phyloP scores from a whole-genome alignment of 495 filamentous ascomycete genomes.

The Talaromyces wortmannii region DNA sequence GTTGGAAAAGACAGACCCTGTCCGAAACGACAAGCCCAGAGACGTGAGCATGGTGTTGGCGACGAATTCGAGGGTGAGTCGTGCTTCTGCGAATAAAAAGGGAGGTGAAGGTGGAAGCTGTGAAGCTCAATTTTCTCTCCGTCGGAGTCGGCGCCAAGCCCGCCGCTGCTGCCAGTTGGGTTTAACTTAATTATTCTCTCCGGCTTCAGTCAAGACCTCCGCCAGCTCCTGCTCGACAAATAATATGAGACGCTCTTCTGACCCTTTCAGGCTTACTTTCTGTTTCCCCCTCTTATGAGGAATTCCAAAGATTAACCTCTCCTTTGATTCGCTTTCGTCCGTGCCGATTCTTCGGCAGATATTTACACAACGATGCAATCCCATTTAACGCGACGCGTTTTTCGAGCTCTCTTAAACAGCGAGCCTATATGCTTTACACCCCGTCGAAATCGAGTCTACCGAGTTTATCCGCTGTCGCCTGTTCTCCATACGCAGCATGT shows the following conservation, averaged over 20 bases:
- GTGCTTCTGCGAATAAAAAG: background rate
- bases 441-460: constrained; percentile 27
- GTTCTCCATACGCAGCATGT: background rate
- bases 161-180: background rate
- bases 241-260: background rate
- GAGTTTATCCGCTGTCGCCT: constrained; percentile 10
- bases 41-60: background rate
- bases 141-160: background rate
- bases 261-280: background rate
- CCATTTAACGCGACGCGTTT: constrained; percentile 69
- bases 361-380: constrained; percentile 58
- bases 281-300: background rate
- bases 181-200: background rate
- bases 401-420: constrained; percentile 61
- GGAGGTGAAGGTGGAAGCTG: background rate
- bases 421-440: constrained; percentile 46
- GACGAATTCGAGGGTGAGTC: background rate
- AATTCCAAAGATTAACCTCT: background rate
- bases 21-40: background rate
- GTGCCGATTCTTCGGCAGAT: background rate
- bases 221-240: background rate
- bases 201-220: constrained; percentile 4
- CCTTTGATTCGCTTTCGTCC: background rate
- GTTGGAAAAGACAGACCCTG: background rate
- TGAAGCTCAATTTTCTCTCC: background rate